phyloP scores from a whole-genome alignment of 176 grass and related monocot species.

The Juncus effusus region DNA sequence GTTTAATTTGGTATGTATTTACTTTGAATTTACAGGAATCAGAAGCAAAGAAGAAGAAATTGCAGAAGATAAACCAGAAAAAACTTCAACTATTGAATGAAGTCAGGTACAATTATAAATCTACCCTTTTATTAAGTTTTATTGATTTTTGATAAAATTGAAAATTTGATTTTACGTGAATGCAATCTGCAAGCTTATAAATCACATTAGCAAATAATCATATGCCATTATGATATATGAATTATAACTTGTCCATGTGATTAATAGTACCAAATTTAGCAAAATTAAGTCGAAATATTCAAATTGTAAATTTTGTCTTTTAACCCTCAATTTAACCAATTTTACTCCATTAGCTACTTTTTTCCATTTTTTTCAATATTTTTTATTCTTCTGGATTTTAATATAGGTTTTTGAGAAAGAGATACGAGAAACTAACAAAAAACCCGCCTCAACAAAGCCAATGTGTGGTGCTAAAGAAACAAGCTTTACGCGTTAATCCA shows the following conservation, averaged over 20 bases:
- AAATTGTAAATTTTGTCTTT: not conserved
- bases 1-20: slow-evolving; percentile 3
- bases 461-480: slow-evolving; percentile 39
- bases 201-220: not conserved
- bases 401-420: slow-evolving; percentile 64
- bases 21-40: slow-evolving; percentile 41
- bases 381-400: slow-evolving; percentile 8
- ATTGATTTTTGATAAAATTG: not conserved
- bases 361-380: not conserved
- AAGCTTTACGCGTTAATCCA: slow-evolving; percentile 4
- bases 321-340: not conserved
- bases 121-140: not conserved
- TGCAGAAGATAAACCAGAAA: slow-evolving; percentile 32
- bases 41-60: slow-evolving; percentile 53
- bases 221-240: not conserved
- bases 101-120: slow-evolving; percentile 51
- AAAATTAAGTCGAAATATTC: not conserved
- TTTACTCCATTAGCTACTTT: slow-evolving; percentile 4
- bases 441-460: slow-evolving; percentile 17
- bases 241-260: not conserved
- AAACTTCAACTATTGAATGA: slow-evolving; percentile 43
- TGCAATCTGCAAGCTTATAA: not conserved
- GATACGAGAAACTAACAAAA: slow-evolving; percentile 32
- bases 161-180: not conserved
- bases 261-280: not conserved